Percentiles rank a stretch among this genome's conserved stretches.
phyloP scores from a whole-genome alignment of 2,329 filamentous ascomycete species.

The Diatrype stigma region DNA sequence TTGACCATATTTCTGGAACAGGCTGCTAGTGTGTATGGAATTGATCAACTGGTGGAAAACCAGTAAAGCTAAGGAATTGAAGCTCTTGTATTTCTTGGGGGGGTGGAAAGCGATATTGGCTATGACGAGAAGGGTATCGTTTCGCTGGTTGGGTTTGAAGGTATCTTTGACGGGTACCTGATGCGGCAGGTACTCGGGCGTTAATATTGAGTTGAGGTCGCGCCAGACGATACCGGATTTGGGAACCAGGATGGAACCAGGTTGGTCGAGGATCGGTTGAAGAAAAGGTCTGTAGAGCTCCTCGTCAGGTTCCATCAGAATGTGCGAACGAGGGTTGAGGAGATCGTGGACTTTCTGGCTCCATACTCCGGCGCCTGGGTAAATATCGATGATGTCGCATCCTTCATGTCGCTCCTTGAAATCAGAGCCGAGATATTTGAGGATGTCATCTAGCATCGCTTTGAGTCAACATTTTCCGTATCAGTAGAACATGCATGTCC shows the following conservation, averaged over 20 bases:
- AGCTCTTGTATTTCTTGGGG: conserved; percentile 44
- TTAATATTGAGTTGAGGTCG: conserved; percentile 53
- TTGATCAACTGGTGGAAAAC: conserved; percentile 59
- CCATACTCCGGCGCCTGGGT: conserved; percentile 76
- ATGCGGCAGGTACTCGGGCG: conserved; percentile 46
- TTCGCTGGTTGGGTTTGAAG: conserved; percentile 45
- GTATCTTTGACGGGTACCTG: conserved; percentile 42
- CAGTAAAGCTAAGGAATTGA: conserved; percentile 54
- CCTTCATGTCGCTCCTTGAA: conserved; percentile 67
- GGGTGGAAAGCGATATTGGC: conserved; percentile 60
- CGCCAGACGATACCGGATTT: conserved; percentile 57
- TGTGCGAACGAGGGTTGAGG: conserved; percentile 74
- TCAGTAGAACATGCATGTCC: conserved; percentile 1
- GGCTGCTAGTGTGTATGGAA: conserved; percentile 51
- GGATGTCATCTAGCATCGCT: conserved; percentile 54
- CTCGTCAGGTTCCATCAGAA: conserved; percentile 72
- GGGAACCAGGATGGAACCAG: conserved; percentile 47
- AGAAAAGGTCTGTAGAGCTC: conserved; percentile 59
- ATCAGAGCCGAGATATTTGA: conserved; percentile 65
- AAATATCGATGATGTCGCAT: conserved; percentile 83
- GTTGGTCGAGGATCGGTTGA: conserved; percentile 46
- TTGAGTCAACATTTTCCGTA: too few species aligned
- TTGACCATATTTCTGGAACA: conserved; percentile 72
- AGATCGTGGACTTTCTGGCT: conserved; percentile 71
- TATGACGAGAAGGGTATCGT: conserved; percentile 70